phyloP scores from a whole-genome alignment of 2,329 filamentous ascomycete species.

The Beauveria australis region DNA sequence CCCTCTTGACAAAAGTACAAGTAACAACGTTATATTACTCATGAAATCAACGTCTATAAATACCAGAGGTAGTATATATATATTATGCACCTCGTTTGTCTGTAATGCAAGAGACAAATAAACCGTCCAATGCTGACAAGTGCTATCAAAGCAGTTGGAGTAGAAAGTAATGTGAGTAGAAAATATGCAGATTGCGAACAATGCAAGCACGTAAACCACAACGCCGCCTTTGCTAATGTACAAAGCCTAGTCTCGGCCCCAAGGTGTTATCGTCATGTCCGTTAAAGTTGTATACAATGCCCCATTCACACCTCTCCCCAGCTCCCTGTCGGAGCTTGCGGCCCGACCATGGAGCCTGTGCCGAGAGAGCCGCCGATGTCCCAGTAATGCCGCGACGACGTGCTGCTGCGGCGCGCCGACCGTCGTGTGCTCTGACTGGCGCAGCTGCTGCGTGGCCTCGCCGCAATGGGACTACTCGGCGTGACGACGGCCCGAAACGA shows the following conservation, averaged over 20 bases:
- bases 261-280: neutral
- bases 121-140: neutral
- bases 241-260: neutral
- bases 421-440: conserved; percentile 80
- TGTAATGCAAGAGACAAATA: neutral
- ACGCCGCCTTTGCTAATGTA: conserved; percentile 3
- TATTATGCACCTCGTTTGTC: neutral
- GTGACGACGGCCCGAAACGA: conserved; percentile 45
- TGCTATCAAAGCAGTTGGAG: neutral
- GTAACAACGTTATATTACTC: neutral
- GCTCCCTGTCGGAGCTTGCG: conserved; percentile 60
- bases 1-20: neutral
- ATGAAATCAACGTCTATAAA: neutral
- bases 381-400: conserved; percentile 82
- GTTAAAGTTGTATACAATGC: neutral
- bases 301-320: conserved; percentile 63
- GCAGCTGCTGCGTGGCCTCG: conserved; percentile 58
- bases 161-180: neutral
- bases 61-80: neutral
- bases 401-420: conserved; percentile 57
- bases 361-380: conserved; percentile 76
- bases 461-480: conserved; percentile 38
- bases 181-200: neutral
- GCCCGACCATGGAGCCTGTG: conserved; percentile 62
- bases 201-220: neutral